These are phyloP conservation scores for Plasmodium billcollinsi DNA, from an alignment of 169 alveolate genomes.

Conservation along the genomic window DNA sequence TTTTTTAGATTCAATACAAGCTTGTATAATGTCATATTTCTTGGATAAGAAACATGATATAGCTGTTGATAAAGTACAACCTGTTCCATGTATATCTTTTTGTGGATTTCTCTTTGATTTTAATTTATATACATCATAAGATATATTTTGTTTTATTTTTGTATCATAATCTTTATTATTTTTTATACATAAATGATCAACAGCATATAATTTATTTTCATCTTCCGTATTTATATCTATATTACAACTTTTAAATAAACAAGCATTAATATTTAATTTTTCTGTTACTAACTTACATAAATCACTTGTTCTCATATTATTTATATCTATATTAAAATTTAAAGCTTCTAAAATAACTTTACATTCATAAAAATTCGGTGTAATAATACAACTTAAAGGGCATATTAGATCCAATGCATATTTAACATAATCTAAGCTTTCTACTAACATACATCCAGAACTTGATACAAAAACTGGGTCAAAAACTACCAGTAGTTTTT, in stretches of 20 bases:
- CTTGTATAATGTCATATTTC: constrained; percentile 7
- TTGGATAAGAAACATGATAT: constrained; percentile 48
- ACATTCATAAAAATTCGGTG: constrained; percentile 57
- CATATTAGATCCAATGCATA: constrained; percentile 36
- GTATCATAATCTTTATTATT: neutral
- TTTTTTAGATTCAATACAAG: constrained; percentile 50
- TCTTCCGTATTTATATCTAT: neutral
- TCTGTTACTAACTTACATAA: constrained; percentile 22
- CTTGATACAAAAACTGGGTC: constrained; percentile 65
- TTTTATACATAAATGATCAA: constrained; percentile 52
- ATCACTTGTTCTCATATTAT: constrained; percentile 1
- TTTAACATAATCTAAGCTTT: constrained; percentile 41
- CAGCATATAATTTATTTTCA: constrained; percentile 44
- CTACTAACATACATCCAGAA: constrained; percentile 40
- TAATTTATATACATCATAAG: constrained; percentile 40
- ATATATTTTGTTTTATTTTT: neutral
- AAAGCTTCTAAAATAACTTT: constrained; percentile 32
- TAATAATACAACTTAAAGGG: constrained; percentile 40
- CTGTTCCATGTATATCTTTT: constrained; percentile 48
- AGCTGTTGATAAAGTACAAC: constrained; percentile 63
- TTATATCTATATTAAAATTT: constrained; percentile 12
- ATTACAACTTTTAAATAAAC: constrained; percentile 48
- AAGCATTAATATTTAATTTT: constrained; percentile 31
- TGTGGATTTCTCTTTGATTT: constrained; percentile 21
- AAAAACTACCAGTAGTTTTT: constrained; percentile 44